These are phyloP conservation scores for Antrodiella citrinella DNA, from an alignment of 768 basidiomycete species.

Conservation along the genomic window DNA sequence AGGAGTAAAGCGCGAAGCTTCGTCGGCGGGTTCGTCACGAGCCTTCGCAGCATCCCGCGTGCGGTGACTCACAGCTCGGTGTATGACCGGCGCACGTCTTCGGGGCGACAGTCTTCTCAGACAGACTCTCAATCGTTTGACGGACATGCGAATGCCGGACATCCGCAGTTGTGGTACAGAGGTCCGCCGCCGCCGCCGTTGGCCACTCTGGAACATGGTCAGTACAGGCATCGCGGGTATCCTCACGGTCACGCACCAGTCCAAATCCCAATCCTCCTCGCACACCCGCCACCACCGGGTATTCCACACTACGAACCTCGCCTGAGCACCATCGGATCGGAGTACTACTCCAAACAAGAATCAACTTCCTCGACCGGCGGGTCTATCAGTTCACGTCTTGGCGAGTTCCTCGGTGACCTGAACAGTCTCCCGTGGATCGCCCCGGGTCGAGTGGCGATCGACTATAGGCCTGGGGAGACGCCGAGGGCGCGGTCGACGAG, in stretches of 20 bases:
- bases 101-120: neutral
- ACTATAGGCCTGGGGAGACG: slow-evolving; percentile 9
- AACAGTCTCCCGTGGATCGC: slow-evolving; percentile 11
- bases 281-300: neutral
- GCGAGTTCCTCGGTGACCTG: slow-evolving; percentile 5
- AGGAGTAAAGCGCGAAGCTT: slow-evolving; percentile 9
- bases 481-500: neutral
- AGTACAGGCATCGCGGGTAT: neutral
- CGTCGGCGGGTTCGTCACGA: slow-evolving; percentile 9
- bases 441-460: slow-evolving; percentile 5
- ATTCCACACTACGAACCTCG: neutral
- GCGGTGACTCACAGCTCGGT: slow-evolving; percentile 11
- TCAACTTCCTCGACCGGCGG: neutral
- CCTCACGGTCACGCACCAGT: neutral
- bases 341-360: neutral
- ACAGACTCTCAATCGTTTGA: neutral
- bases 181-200: neutral
- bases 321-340: neutral
- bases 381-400: neutral
- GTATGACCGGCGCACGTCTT: slow-evolving; percentile 6
- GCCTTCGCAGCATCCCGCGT: slow-evolving; percentile 11
- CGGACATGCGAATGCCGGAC: too few species aligned
- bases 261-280: neutral
- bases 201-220: neutral
- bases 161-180: neutral